phyloP scores from a whole-genome alignment of 495 filamentous ascomycete species.

The Trichoderma asperelloides region DNA sequence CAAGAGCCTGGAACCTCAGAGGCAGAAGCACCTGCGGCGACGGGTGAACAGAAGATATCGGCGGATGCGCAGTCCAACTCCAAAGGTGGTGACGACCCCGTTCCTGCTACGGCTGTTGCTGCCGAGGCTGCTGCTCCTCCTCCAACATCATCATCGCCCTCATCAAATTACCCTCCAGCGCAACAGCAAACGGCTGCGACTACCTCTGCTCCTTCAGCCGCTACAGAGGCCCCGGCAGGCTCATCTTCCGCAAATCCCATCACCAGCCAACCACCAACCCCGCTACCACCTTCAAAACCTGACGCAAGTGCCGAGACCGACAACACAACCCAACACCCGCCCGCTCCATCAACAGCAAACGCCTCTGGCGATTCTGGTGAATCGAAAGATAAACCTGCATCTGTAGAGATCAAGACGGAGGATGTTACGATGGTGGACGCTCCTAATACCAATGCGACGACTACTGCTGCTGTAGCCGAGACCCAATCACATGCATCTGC shows the following conservation, averaged over 20 bases:
- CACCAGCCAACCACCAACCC: background rate
- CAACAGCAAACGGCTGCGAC: background rate
- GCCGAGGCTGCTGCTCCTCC: background rate
- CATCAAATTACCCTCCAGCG: background rate
- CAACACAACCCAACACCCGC: background rate
- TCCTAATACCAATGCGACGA: background rate
- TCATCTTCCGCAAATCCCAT: background rate
- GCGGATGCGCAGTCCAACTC: background rate
- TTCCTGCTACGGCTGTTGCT: background rate
- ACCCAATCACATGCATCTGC: background rate
- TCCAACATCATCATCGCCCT: background rate
- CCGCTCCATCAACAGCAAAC: background rate
- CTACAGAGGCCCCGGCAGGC: background rate
- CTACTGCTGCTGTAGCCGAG: background rate
- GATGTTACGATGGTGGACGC: background rate
- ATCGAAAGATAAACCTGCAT: background rate
- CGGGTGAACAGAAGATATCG: background rate
- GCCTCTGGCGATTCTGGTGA: background rate
- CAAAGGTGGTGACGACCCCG: background rate
- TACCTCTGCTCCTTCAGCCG: background rate
- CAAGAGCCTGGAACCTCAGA: background rate
- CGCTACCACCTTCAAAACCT: background rate
- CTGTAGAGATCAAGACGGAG: background rate
- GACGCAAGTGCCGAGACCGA: background rate
- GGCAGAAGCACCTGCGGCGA: background rate